Conservation (phyloP, 345 rosid genomes). For the Heritiera littoralis region DNA sequence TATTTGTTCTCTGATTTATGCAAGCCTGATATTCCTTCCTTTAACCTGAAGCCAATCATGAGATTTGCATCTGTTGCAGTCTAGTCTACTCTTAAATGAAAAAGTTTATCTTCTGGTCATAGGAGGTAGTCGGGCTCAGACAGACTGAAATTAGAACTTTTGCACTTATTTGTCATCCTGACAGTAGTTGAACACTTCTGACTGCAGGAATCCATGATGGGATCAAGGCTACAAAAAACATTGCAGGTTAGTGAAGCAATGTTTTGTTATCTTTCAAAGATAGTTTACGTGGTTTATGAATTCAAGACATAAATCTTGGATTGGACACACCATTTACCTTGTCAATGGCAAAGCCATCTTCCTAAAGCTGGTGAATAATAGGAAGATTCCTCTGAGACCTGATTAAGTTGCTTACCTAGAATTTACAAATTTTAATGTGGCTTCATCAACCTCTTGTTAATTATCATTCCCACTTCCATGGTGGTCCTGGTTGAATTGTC, state of each 20-base stretch:
- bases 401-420: background rate
- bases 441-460: background rate
- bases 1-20: background rate
- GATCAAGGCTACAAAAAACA: background rate
- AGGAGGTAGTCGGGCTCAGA: background rate
- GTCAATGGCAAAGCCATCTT: background rate
- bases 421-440: background rate
- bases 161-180: background rate
- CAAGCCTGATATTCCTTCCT: background rate
- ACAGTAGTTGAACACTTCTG: background rate
- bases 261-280: no score
- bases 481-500: background rate
- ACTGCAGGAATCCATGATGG: conserved; percentile 15
- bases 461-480: background rate
- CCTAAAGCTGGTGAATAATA: background rate
- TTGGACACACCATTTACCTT: background rate
- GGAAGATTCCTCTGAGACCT: background rate
- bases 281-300: background rate
- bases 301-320: background rate
- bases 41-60: background rate
- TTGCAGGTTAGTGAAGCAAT: conserved; percentile 2
- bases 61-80: background rate
- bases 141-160: background rate
- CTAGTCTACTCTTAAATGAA: background rate
- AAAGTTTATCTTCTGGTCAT: background rate